Percentiles rank a stretch among this genome's conserved stretches.
Conservation (phyloP, 2,329 filamentous ascomycete genomes). For the Colletotrichum tropicicola region DNA sequence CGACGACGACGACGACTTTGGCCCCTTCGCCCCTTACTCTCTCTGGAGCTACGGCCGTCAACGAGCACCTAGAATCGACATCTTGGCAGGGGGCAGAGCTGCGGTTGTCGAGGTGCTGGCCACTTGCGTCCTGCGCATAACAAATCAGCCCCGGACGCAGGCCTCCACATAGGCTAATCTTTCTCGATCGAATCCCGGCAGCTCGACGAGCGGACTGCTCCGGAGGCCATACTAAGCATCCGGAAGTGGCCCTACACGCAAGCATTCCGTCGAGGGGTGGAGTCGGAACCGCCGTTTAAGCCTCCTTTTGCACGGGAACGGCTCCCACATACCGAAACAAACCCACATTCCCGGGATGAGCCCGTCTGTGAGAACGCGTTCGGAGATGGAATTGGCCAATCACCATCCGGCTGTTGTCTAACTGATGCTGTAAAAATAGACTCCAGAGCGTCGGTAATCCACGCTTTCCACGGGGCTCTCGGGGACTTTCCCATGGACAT, state of each 20-base stretch:
- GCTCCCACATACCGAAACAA: constrained; percentile 23
- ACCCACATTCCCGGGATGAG: neutral
- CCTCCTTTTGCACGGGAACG: constrained; percentile 11
- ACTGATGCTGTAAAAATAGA: constrained; percentile 13
- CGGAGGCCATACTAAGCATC: neutral
- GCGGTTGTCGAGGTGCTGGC: neutral
- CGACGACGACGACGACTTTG: neutral
- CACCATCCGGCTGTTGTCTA: neutral
- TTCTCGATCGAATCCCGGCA: neutral
- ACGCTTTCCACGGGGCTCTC: neutral
- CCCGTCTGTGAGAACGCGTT: neutral
- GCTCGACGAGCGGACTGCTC: neutral
- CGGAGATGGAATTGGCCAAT: neutral
- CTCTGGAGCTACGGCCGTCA: neutral
- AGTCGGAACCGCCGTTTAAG: constrained; percentile 8
- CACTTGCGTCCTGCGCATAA: constrained; percentile 7
- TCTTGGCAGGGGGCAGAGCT: neutral
- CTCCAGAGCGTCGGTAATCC: neutral
- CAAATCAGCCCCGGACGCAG: constrained; percentile 7
- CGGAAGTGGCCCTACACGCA: constrained; percentile 10
- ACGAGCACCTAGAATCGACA: neutral
- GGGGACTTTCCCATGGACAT: neutral
- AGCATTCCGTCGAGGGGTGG: constrained; percentile 7
- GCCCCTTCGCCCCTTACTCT: neutral
- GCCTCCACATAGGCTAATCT: constrained; percentile 9